Conservation (phyloP, 2,329 filamentous ascomycete species). For the Pseudogymnoascus sp. region DNA sequence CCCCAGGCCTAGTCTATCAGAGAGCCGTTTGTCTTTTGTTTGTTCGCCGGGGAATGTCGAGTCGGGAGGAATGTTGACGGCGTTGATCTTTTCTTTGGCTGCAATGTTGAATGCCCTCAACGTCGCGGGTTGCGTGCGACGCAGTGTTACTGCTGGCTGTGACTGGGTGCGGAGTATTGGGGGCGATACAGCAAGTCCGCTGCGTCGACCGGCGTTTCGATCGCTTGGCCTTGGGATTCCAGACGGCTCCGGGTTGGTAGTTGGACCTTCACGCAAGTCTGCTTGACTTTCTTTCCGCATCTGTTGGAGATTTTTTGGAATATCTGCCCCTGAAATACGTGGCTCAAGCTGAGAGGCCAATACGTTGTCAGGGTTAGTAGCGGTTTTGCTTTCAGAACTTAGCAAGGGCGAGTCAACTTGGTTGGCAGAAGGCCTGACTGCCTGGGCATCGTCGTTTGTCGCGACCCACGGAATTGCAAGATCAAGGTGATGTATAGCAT, state of each 20-base stretch:
- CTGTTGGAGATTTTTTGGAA: constrained; percentile 26
- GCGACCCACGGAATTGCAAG: constrained; percentile 37
- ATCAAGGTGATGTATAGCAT: constrained; percentile 49
- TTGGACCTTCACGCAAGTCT: constrained; percentile 13
- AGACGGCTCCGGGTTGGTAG: constrained; percentile 20
- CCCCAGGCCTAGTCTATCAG: constrained; percentile 60
- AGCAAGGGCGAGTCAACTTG: not conserved
- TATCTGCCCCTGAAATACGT: constrained; percentile 15
- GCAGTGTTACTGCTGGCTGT: constrained; percentile 27
- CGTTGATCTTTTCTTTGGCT: constrained; percentile 16
- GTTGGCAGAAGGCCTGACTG: not conserved
- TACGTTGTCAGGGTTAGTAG: not conserved
- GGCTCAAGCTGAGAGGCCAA: not conserved
- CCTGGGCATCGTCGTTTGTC: not conserved
- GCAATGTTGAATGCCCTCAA: not conserved
- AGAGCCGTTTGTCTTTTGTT: constrained; percentile 59
- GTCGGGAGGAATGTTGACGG: constrained; percentile 12
- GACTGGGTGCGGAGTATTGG: constrained; percentile 28
- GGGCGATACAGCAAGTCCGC: constrained; percentile 22
- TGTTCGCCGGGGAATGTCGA: constrained; percentile 19
- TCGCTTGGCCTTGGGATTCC: constrained; percentile 27
- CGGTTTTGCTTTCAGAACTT: not conserved
- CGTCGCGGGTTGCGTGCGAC: constrained; percentile 19
- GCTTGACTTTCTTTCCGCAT: constrained; percentile 19
- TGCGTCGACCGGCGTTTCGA: constrained; percentile 20